Evolutionary conservation across 768 basidiomycete species (phyloP).

Genomic region (Sarcodon sp.): DNA sequence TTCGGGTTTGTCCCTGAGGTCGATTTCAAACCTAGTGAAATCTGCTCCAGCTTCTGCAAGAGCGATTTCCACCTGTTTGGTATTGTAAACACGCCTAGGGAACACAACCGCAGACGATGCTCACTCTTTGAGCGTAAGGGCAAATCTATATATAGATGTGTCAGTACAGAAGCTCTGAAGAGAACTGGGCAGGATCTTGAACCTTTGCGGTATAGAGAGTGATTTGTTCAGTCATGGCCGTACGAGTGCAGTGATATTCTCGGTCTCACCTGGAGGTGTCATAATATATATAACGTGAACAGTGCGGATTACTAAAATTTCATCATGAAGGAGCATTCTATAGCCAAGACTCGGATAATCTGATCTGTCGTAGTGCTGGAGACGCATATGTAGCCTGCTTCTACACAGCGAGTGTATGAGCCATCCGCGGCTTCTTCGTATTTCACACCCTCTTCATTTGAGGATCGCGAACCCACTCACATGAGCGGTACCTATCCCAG

Average conservation of each 20-base stretch:
- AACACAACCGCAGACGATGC: not conserved
- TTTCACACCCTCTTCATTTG: too few relatives aligned
- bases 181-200: too few relatives aligned
- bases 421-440: not conserved
- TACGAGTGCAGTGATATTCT: not conserved
- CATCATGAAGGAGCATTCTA: too few relatives aligned
- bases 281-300: too few relatives aligned
- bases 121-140: constrained; percentile 46
- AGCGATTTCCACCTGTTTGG: constrained; percentile 40
- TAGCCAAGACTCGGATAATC: too few relatives aligned
- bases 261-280: not conserved
- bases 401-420: too few relatives aligned
- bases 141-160: constrained; percentile 14
- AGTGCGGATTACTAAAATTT: too few relatives aligned
- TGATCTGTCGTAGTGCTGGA: too few relatives aligned
- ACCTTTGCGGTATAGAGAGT: constrained; percentile 1
- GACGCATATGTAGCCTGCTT: too few relatives aligned
- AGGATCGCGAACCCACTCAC: too few relatives aligned
- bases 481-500: constrained; percentile 18
- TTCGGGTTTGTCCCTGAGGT: constrained; percentile 51
- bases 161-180: too few relatives aligned
- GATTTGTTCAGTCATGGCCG: not conserved
- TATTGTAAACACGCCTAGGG: not conserved
- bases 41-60: constrained; percentile 39
- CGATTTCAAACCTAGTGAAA: constrained; percentile 41